These are phyloP conservation scores for Rhododendron ferrugineum DNA, from an alignment of 148 eudicot genomes.

Conservation along the genomic window DNA sequence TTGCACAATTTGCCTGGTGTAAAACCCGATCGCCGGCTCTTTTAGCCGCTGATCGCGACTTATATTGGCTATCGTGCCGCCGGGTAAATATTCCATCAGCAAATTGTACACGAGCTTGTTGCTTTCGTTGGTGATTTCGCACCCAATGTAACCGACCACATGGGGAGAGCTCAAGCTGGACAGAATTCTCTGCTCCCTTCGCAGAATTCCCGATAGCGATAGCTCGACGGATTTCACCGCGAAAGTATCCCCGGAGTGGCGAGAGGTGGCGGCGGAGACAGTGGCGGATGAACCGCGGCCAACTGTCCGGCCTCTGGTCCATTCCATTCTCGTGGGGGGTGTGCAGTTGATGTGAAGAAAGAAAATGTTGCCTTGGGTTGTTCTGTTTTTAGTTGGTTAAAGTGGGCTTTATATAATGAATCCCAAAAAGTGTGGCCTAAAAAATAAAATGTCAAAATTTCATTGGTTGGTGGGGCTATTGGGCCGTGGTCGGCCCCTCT, in stretches of 20 bases:
- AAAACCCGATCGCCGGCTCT: slow-evolving; percentile 24
- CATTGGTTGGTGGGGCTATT: not conserved
- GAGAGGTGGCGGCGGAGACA: slow-evolving; percentile 38
- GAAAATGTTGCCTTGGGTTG: not conserved
- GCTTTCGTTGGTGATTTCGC: slow-evolving; percentile 12
- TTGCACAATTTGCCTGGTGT: slow-evolving; percentile 22
- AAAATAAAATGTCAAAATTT: not conserved
- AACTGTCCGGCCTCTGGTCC: slow-evolving; percentile 33
- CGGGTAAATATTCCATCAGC: slow-evolving; percentile 39
- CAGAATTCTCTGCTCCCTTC: slow-evolving; percentile 26
- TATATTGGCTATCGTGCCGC: slow-evolving; percentile 35
- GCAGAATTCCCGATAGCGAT: slow-evolving; percentile 20
- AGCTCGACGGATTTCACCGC: slow-evolving; percentile 44
- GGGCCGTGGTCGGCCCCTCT: not conserved
- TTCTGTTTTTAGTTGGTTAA: not conserved
- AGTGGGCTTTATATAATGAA: not conserved
- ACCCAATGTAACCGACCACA: slow-evolving; percentile 34
- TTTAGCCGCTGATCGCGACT: slow-evolving; percentile 10
- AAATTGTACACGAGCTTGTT: slow-evolving; percentile 26
- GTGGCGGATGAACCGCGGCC: slow-evolving; percentile 49
- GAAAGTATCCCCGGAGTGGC: slow-evolving; percentile 26
- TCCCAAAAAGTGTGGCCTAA: not conserved
- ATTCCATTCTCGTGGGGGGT: slow-evolving; percentile 21
- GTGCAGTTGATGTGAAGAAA: not conserved
- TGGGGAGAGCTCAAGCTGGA: slow-evolving; percentile 37